phyloP scores from a whole-genome alignment of 306 rosid species.

The Cucumis melo region DNA sequence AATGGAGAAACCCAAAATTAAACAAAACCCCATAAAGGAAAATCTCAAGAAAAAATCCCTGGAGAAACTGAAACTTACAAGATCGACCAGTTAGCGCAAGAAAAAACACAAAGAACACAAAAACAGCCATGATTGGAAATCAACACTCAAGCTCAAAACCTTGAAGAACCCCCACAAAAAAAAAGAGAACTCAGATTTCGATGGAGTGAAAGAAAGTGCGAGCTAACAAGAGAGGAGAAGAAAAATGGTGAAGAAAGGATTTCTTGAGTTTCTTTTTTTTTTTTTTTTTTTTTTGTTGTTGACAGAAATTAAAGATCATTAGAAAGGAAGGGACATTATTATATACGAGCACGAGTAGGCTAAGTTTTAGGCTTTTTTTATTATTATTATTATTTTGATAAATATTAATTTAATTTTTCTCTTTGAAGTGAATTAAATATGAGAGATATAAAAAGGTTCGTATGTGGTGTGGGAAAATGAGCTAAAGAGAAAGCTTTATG shows the following conservation, averaged over 20 bases:
- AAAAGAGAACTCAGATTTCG: background rate
- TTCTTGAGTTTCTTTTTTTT: background rate
- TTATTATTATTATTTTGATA: background rate
- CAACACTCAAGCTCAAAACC: background rate
- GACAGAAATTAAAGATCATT: background rate
- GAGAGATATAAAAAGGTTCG: background rate
- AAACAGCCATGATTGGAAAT: conserved; percentile 25
- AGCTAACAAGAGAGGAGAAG: background rate
- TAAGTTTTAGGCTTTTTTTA: background rate
- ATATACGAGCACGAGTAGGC: background rate
- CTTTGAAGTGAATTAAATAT: background rate
- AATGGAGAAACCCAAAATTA: no score
- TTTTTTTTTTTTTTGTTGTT: no score
- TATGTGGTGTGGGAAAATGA: conserved; percentile 18
- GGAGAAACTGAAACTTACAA: conserved; percentile 28
- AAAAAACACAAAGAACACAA: conserved; percentile 27
- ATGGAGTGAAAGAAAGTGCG: background rate
- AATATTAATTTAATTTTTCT: background rate
- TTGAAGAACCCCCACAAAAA: conserved; percentile 1
- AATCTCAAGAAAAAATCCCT: background rate
- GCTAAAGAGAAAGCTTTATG: conserved; percentile 13
- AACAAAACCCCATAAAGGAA: background rate
- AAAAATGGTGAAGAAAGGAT: background rate
- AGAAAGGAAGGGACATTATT: background rate
- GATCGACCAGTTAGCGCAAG: conserved; percentile 33